Evolutionary conservation across 1,139 yeast genomes (phyloP).

Genomic region (Blastobotrys illinoisensis): DNA sequence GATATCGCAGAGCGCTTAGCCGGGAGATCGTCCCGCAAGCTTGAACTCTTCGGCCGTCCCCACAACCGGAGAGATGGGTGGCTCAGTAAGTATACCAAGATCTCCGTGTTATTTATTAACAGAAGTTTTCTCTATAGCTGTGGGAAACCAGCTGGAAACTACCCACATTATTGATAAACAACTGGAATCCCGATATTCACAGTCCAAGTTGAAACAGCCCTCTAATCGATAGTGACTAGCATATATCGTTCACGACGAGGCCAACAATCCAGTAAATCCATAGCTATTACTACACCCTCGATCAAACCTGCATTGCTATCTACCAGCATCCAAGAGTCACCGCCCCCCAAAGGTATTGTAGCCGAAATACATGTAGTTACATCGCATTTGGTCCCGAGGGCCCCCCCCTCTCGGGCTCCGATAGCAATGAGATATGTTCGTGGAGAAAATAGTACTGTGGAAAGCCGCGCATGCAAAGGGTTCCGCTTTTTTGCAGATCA

Average conservation of each 20-base stretch:
- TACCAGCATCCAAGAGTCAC: background rate
- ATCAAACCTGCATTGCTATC: background rate
- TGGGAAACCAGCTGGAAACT: conserved; percentile 75
- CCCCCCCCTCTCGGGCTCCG: background rate
- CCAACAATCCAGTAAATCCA: too few relatives aligned
- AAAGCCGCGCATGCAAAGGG: background rate
- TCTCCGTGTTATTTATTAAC: background rate
- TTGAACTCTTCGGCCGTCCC: conserved; percentile 84
- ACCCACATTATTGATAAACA: conserved; percentile 46
- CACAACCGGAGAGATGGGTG: conserved; percentile 87
- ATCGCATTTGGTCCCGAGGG: background rate
- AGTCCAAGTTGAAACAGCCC: background rate
- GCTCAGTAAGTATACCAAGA: conserved; percentile 41
- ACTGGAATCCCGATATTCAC: background rate
- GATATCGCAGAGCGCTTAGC: conserved; percentile 82
- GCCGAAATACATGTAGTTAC: background rate
- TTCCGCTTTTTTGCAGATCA: background rate
- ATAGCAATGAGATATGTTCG: background rate
- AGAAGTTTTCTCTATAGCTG: conserved; percentile 35
- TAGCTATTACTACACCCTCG: too few relatives aligned
- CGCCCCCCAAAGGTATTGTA: background rate
- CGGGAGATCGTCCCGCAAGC: conserved; percentile 66
- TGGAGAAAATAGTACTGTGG: background rate
- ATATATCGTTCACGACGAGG: background rate
- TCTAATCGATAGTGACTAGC: background rate